Percentiles rank a stretch among this genome's conserved stretches.
Evolutionary conservation across 371 early-diverging fungal genomes (phyloP).

Genomic region (Mitosporidium daphniae): DNA sequence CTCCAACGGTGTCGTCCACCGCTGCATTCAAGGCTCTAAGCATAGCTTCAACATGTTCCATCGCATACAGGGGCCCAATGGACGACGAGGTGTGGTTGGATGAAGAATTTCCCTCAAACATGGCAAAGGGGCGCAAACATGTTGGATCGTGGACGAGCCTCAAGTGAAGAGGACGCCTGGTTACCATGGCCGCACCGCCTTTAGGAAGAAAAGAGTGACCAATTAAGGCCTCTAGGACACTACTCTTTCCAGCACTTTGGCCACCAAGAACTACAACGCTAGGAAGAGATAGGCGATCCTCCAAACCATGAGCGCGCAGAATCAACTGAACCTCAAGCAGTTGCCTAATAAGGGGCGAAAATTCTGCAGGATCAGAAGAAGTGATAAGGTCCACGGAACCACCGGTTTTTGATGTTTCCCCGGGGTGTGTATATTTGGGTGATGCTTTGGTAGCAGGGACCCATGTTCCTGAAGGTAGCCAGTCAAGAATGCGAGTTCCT

Average conservation of each 20-base stretch:
- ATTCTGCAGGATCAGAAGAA: not conserved
- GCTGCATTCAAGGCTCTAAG: constrained; percentile 44
- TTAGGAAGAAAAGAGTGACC: constrained; percentile 86
- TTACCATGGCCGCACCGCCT: constrained; percentile 90
- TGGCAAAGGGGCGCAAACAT: constrained; percentile 63
- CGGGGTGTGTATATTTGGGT: too few species aligned
- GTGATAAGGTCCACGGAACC: too few species aligned
- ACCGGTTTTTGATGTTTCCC: too few species aligned
- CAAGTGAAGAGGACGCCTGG: constrained; percentile 82
- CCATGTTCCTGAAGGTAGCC: too few species aligned
- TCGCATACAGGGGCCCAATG: too few species aligned
- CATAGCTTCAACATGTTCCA: too few species aligned
- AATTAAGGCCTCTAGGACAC: constrained; percentile 91
- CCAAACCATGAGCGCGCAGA: too few species aligned
- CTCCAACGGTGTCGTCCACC: constrained; percentile 57
- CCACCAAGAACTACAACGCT: constrained; percentile 87
- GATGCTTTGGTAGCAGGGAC: too few species aligned
- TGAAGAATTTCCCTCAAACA: constrained; percentile 45
- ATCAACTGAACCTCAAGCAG: not conserved
- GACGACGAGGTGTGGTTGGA: constrained; percentile 46
- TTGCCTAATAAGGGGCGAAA: not conserved
- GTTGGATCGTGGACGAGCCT: constrained; percentile 73
- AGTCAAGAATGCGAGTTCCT: too few species aligned
- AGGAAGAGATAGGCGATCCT: constrained; percentile 14
- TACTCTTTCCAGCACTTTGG: constrained; percentile 88